Evolutionary conservation across 169 alveolate genomes (phyloP).

Genomic region (Cryptosporidium bovis): DNA sequence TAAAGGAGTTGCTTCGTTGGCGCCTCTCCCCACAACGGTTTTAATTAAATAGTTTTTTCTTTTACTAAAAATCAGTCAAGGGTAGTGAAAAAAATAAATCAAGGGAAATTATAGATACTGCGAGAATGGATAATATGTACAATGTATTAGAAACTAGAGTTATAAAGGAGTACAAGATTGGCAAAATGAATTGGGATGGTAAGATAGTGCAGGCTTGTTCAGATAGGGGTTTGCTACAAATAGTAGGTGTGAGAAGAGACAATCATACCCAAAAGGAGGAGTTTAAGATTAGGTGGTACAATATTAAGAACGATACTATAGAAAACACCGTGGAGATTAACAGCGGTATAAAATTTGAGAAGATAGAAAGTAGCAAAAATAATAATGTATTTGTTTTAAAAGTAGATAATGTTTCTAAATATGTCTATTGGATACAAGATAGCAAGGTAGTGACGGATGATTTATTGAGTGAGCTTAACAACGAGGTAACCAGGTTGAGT

Average conservation of each 20-base stretch:
- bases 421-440: slow-evolving; percentile 46
- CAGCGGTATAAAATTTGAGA: not conserved
- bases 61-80: not conserved
- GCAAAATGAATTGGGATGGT: slow-evolving; percentile 69
- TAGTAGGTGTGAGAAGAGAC: not conserved
- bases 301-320: slow-evolving; percentile 1
- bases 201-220: slow-evolving; percentile 34
- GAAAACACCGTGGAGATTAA: slow-evolving; percentile 14
- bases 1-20: no score
- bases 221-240: slow-evolving; percentile 32
- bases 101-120: not conserved
- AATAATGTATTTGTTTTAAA: slow-evolving; percentile 49
- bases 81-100: not conserved
- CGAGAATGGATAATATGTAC: not conserved
- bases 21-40: no score
- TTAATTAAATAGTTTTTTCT: no score
- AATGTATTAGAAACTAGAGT: not conserved
- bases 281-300: slow-evolving; percentile 37
- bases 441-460: not conserved
- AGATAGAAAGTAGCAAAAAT: slow-evolving; percentile 10
- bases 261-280: no score
- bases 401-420: not conserved
- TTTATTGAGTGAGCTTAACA: slow-evolving; percentile 14
- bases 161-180: slow-evolving; percentile 28
- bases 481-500: not conserved